Percentiles rank a stretch among this genome's conserved stretches.
Conservation (phyloP, 1,284 basidiomycete genomes). For the Marasmius tenuissimus region DNA sequence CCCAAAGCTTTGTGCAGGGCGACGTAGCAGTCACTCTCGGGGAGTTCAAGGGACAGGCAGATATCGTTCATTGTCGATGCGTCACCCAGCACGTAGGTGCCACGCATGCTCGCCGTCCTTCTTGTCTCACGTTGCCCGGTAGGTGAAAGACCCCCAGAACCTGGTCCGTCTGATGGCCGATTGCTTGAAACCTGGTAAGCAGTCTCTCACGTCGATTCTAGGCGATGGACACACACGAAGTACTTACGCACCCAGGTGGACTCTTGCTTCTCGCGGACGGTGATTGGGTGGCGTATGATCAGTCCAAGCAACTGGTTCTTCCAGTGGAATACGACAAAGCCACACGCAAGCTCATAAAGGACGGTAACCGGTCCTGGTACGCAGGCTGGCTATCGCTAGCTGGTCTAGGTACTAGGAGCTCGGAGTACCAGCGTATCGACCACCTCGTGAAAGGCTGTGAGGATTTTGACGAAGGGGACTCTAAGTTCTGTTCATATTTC, state of each 20-base stretch:
- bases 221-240: background rate
- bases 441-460: constrained; percentile 14
- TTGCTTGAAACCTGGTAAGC: constrained; percentile 21
- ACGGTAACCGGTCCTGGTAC: constrained; percentile 18
- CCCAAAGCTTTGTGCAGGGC: constrained; percentile 21
- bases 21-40: constrained; percentile 21
- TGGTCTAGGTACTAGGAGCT: constrained; percentile 16
- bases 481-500: constrained; percentile 16
- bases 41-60: constrained; percentile 18
- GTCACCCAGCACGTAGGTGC: constrained; percentile 24
- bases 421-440: constrained; percentile 17
- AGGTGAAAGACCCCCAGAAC: constrained; percentile 21
- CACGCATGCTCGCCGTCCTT: background rate
- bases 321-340: constrained; percentile 17
- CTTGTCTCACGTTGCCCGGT: background rate
- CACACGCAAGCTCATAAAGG: constrained; percentile 8
- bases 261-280: constrained; percentile 23
- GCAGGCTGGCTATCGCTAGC: constrained; percentile 22
- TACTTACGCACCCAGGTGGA: constrained; percentile 15
- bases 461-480: constrained; percentile 5
- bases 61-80: constrained; percentile 26
- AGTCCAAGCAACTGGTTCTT: constrained; percentile 16
- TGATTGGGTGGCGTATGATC: constrained; percentile 20
- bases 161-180: constrained; percentile 16
- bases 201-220: background rate